Base-by-base conservation (phyloP, 1,284 basidiomycete species). In the Chalciporus sp. region DNA sequence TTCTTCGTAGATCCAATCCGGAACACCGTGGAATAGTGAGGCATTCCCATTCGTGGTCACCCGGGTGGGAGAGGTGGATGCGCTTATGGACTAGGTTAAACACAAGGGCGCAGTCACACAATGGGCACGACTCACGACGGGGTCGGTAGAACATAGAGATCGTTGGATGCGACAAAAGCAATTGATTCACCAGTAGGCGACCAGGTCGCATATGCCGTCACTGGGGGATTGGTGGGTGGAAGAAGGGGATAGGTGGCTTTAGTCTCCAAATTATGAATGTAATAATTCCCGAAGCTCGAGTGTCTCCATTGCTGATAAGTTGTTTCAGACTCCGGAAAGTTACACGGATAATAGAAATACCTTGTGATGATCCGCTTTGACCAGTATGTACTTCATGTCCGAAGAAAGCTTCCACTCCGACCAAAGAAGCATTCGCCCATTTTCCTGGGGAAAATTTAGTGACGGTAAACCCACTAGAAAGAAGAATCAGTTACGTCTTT, bases 1-100 rank as follows among this genome's bases (percentile, higher is more conserved):
- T 71, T 98, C 95, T 71, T 98, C 95, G 70, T 97, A 97, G 7
- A 96, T 94, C 93, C 96, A 98, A 71, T 97, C 94, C 0, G 94
- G 92, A 0, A 98, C 89, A 7, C 95, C 96, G 65, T 98, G 89
- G 78, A 98, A 98, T 28, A 95, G 78, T 0, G 90, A 90, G 0
- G 83, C 78, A 43, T 89, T 92, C 1, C 95, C 96, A 20, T 88
- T 86, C 1, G 78, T 74, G 1, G 96, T 99, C 7, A 99, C 76
- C 14, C 89, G 85, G 45, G 95, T 85, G n/a, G 86, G 76, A 4
- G 72, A 61, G 1, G 73, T 68, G 2, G 73, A 70, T 3, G 73
- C 62, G 40, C 78, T 33, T 81, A 53, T 23, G 29, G 19, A 16
- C 37, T 43, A 39, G 43, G 31, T 52, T 61, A 56, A 59, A 51